Base-by-base conservation (phyloP, 2,329 filamentous ascomycete species). In the Curvularia lunata region DNA sequence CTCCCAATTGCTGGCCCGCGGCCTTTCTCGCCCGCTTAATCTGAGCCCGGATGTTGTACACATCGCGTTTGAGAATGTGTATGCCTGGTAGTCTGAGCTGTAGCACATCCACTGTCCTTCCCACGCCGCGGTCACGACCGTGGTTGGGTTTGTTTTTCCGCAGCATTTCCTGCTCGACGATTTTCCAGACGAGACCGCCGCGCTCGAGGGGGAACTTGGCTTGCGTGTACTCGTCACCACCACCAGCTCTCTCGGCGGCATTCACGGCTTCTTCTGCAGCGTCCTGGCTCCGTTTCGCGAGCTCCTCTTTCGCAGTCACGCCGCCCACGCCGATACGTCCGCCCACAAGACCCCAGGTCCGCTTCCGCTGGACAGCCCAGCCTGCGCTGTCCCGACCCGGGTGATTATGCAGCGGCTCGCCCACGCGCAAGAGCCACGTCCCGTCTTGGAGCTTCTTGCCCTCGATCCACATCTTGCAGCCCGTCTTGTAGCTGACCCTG, bases 391-490 rank as follows among this genome's bases (percentile, higher is more conserved):
- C 54, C 8, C 70, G 56, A 5, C 72, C 72, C 16, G 63, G 54
- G 48, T 76, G 73, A 32, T 76, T 76, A 57, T 76, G 73, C 19
- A 45, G 51, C 2, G 62, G 46, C 25, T 74, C 67, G 7, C 71
- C 70, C 4, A 75, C 70, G 8, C 68, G 59, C 45, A 75, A 56
- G n/a, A 63, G 42, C 73, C 73, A 75, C 1, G 59, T 53, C 5
- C 71, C 73, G 48, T 73, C 69, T 0, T 72, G 66, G 28, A 64
- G 64, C 49, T 66, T 71, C 66, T 69, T 74, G 52, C 70, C 72
- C 52, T 75, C 73, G 4, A 76, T 57, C 72, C 72, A 74, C 73
- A 76, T 76, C 52, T 63, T 67, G 57, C 73, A 76, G 1, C 71
- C 73, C 9, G 73, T 75, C 60, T 75, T 75, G 46, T 70, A 68